Base-by-base conservation (phyloP, 2,329 filamentous ascomycete genomes). In the Monilinia fructigena region DNA sequence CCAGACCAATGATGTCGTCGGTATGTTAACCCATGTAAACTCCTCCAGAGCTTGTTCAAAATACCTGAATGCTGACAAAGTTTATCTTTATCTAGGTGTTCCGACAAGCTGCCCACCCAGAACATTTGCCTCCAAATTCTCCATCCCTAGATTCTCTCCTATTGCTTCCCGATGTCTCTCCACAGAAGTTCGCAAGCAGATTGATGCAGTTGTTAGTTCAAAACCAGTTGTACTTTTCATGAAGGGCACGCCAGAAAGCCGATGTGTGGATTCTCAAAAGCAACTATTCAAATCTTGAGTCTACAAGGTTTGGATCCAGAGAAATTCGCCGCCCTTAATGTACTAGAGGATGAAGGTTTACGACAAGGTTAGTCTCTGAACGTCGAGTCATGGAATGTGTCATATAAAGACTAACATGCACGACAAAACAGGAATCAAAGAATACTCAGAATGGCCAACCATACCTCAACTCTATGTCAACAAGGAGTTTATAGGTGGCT, bases 241-340 rank as follows among this genome's bases (percentile, higher is more conserved):
- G 95, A 99, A 99, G 83, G 95, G 95, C 68, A 98, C 95, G 1
- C 95, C 95, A 67, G 93, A 97, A 81, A 92, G 87, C 95, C 95
- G 26, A 93, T 97, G 79, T 99, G 95, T 80, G 95, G 95, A 55
- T 99, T 97, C 83, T 98, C 94, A 67, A 87, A 93, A 74, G 94
- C 94, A 65, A 92, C 86, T 77, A 96, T 99, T 77, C 93, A 98
- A 83, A 93, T 99, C 74, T 83, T 99, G 70, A 92, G 94, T 67
- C 80, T 97, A 75, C 94, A 99, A 81, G 95, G 95, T 70, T 93
- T 99, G 69, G 91, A 98, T 80, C 95, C 95, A 20, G 84, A 85
- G 71, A 98, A 98, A 82, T 99, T 99, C 77, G 91, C 93, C n/a
- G 94, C 95, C 10, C 97, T 97, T 80, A 98, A 99, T 80, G 95